Evolutionary conservation across 768 basidiomycete species (phyloP).

Genomic region (Boletus subparvulus): DNA sequence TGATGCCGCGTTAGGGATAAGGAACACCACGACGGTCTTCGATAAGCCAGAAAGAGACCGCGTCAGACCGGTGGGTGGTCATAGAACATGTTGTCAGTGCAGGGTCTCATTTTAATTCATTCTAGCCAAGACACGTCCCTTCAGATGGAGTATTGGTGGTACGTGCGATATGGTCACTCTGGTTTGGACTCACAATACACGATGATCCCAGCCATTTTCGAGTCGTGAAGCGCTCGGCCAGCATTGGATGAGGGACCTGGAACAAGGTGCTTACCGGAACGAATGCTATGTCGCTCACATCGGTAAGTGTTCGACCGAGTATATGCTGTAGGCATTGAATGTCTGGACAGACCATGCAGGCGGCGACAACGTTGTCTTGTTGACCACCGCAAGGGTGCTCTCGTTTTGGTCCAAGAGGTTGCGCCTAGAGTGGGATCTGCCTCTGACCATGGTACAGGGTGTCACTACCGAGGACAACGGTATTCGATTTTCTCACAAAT

Average conservation of each 20-base stretch:
- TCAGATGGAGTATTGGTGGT: slow-evolving; percentile 87
- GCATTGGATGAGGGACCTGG: slow-evolving; percentile 95
- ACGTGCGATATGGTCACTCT: slow-evolving; percentile 29
- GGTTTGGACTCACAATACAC: background rate
- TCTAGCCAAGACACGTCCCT: slow-evolving; percentile 80
- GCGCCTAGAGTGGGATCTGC: slow-evolving; percentile 87
- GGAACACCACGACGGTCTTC: slow-evolving; percentile 98
- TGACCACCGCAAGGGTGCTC: slow-evolving; percentile 78
- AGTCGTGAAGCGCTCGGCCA: slow-evolving; percentile 90
- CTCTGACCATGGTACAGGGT: slow-evolving; percentile 82
- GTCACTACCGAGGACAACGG: slow-evolving; percentile 90
- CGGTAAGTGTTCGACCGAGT: slow-evolving; percentile 47
- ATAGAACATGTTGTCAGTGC: background rate
- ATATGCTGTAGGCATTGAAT: slow-evolving; percentile 9
- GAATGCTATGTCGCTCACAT: slow-evolving; percentile 93
- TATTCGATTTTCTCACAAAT: slow-evolving; percentile 82
- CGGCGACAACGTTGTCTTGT: slow-evolving; percentile 73
- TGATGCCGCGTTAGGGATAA: slow-evolving; percentile 62
- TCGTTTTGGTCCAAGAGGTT: slow-evolving; percentile 86
- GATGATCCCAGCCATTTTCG: slow-evolving; percentile 69
- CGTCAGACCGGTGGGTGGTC: slow-evolving; percentile 62
- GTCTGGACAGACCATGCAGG: slow-evolving; percentile 61
- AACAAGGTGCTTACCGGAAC: slow-evolving; percentile 80
- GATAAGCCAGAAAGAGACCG: slow-evolving; percentile 90
- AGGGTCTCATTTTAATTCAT: background rate